Base-by-base conservation (phyloP, 139 green algal genomes). In the Marvania coccoides region DNA sequence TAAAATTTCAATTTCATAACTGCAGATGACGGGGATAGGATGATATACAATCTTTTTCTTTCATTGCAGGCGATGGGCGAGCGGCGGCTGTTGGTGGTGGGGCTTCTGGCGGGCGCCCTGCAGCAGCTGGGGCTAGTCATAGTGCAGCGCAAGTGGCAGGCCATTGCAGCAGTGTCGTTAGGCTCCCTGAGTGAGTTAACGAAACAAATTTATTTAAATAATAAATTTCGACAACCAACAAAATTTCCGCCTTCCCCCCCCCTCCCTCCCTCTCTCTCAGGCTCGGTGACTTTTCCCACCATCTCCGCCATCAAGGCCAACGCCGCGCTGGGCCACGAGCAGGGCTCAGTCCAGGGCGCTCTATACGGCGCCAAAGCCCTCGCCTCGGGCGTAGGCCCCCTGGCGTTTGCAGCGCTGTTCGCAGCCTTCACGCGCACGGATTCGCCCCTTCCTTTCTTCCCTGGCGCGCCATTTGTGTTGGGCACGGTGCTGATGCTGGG, bases 381-480 rank as follows among this genome's bases (percentile, higher is more conserved):
- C 24, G 86, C 86, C 23, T 70, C 0, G 58, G 87, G 87, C 7
- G 39, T 85, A 24, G 87, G 87, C 1, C 87, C 87, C 0, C 58
- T 94, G 15, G 12, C 79, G 0, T 93, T 89, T 72, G 82, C 87
- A 0, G 45, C 58, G 12, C 64, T 93, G 7, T 94, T 93, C 60
- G 51, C 74, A 1, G 58, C 53, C 15, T 86, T 87, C 69, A 86
- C 79, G 10, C 65, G 71, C 23, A 71, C 67, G 14, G 81, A 80
- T 10, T 80, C 74, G 2, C 40, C 36, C 15, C 54, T 84, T 47
- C 72, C 69, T n/a, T 78, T 71, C 56, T 77, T 81, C 45, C 81
- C 85, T 28, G 76, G 73, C 61, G 67, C 61, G 1, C 76, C 76
- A 13, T 83, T 83, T 58, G 26, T 81, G 7, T 63, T 85, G 28